phyloP scores from a whole-genome alignment of 2,329 filamentous ascomycete species.

The Fusarium musae region DNA sequence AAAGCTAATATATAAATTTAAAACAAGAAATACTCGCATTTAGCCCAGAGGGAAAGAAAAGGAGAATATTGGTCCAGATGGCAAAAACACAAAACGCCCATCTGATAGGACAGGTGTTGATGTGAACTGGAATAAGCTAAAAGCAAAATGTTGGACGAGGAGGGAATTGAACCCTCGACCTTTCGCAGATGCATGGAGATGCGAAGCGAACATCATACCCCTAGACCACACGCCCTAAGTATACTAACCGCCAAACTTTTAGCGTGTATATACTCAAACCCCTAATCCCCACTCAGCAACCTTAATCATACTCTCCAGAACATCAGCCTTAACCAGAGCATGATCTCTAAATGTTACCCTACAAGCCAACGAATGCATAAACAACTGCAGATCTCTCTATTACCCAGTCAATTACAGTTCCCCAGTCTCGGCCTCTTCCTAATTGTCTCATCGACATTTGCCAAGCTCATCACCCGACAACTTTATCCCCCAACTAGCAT shows the following conservation, averaged over 20 bases:
- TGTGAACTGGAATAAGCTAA: neutral
- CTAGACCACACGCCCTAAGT: slow-evolving; percentile 19
- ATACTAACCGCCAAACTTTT: neutral
- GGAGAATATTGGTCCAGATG: too few relatives aligned
- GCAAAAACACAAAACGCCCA: too few relatives aligned
- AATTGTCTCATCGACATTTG: neutral
- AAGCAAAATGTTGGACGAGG: neutral
- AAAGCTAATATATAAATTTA: too few relatives aligned
- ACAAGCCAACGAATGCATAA: neutral
- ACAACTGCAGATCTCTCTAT: neutral
- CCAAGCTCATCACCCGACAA: neutral
- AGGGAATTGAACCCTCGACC: slow-evolving; percentile 30
- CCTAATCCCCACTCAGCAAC: rapidly evolving
- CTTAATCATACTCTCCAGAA: neutral
- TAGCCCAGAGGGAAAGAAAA: too few relatives aligned
- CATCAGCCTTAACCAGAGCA: neutral
- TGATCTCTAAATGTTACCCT: neutral
- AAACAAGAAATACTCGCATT: too few relatives aligned
- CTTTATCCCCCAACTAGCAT: neutral
- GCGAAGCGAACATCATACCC: slow-evolving; percentile 30
- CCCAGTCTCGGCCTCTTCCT: neutral
- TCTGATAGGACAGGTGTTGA: too few relatives aligned
- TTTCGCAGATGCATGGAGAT: slow-evolving; percentile 15
- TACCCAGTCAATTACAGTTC: neutral
- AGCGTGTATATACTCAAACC: rapidly evolving